Conservation (phyloP, 768 basidiomycete species). For the Hericium rajendrae region DNA sequence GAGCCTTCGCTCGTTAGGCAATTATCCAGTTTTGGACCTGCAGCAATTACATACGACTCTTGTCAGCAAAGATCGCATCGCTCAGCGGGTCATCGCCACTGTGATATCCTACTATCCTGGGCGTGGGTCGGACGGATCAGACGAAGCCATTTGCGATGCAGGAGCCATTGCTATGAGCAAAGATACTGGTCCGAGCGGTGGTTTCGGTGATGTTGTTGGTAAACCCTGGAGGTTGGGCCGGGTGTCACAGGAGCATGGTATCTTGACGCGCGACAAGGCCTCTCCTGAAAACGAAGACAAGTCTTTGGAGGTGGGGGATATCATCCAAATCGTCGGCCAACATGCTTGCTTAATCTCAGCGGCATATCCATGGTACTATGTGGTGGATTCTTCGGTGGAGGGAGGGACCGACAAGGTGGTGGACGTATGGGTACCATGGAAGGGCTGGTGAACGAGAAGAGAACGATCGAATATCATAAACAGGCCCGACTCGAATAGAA, state of each 20-base stretch:
- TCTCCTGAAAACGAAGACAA: slow-evolving; percentile 9
- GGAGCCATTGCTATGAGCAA: slow-evolving; percentile 85
- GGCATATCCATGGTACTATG: slow-evolving; percentile 74
- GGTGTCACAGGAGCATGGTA: slow-evolving; percentile 75
- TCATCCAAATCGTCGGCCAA: slow-evolving; percentile 70
- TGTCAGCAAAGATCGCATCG: slow-evolving; percentile 43
- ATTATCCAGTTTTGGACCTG: slow-evolving; percentile 77
- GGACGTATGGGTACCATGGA: slow-evolving; percentile 87
- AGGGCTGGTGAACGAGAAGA: slow-evolving; percentile 55
- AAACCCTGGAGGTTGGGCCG: slow-evolving; percentile 54
- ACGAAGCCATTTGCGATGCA: slow-evolving; percentile 76
- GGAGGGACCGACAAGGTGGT: slow-evolving; percentile 41
- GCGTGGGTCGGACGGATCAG: slow-evolving; percentile 46
- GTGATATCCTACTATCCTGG: slow-evolving; percentile 77
- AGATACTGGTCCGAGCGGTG: slow-evolving; percentile 65
- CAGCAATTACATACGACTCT: slow-evolving; percentile 75
- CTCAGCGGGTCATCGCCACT: slow-evolving; percentile 60
- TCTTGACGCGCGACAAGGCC: slow-evolving; percentile 34
- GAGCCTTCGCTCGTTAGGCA: slow-evolving; percentile 33
- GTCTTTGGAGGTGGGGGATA: slow-evolving; percentile 44
- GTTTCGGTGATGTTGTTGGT: slow-evolving; percentile 64
- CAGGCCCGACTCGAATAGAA: neutral
- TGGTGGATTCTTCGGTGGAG: slow-evolving; percentile 53
- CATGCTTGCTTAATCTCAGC: slow-evolving; percentile 82
- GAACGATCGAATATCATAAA: neutral